Evolutionary conservation across 2,329 filamentous ascomycete species (phyloP).

Genomic region (Clonostachys rhizophaga): DNA sequence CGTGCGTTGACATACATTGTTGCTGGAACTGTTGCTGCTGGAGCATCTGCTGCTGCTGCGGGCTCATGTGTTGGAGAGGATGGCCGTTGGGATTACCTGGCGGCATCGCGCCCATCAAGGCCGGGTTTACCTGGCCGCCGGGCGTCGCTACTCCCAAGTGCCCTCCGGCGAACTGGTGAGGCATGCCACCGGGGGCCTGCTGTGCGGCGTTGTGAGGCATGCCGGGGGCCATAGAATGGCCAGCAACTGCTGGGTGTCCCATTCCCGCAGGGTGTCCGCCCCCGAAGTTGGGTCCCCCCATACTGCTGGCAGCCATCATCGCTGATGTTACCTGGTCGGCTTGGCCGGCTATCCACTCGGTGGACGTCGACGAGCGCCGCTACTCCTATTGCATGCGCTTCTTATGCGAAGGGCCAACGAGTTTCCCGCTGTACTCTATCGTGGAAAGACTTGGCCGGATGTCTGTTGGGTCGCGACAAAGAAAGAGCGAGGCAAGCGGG

Average conservation of each 20-base stretch:
- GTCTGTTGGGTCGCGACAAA: too few species aligned
- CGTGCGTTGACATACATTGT: slow-evolving; percentile 19
- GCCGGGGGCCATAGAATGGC: slow-evolving; percentile 58
- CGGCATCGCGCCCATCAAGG: slow-evolving; percentile 74
- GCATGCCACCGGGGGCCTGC: slow-evolving; percentile 61
- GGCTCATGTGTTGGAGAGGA: slow-evolving; percentile 67
- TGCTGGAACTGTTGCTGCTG: slow-evolving; percentile 41
- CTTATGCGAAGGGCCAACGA: slow-evolving; percentile 6
- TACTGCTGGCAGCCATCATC: slow-evolving; percentile 64
- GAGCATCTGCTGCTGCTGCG: slow-evolving; percentile 52
- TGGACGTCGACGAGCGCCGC: slow-evolving; percentile 51
- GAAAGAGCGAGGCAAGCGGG: too few species aligned
- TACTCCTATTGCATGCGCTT: slow-evolving; percentile 43
- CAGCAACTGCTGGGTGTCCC: slow-evolving; percentile 65
- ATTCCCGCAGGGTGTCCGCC: slow-evolving; percentile 64
- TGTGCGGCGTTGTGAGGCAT: slow-evolving; percentile 67
- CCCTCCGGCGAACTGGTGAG: slow-evolving; percentile 57
- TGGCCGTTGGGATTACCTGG: slow-evolving; percentile 65
- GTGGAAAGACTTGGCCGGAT: too few species aligned
- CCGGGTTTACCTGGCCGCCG: slow-evolving; percentile 67
- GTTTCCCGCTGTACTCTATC: not conserved
- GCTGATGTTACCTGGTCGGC: slow-evolving; percentile 11
- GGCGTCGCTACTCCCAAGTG: slow-evolving; percentile 72
- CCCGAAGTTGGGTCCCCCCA: slow-evolving; percentile 52
- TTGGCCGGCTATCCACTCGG: slow-evolving; percentile 50